Evolutionary conservation across 2,329 filamentous ascomycete genomes (phyloP), one percentile per base, ranked within the genome.

Genomic region (Trichoderma guizhouense): DNA sequence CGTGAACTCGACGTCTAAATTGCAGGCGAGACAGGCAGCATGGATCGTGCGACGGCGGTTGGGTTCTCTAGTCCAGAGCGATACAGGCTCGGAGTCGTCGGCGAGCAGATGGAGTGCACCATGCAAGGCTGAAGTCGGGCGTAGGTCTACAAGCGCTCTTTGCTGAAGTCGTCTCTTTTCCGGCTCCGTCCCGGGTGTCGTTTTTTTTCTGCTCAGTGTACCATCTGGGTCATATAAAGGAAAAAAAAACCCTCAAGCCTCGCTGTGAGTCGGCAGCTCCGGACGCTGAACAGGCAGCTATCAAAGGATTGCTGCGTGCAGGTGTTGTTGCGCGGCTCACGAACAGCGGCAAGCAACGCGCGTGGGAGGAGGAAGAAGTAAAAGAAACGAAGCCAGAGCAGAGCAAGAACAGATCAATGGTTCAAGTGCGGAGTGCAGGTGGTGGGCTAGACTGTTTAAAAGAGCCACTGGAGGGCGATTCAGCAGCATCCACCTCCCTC

Each of bases 401-500:
- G 24, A 63, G 24, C 18, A 43, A 60, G 18, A 58, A 57, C 28
- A 60, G 34, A 60, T 57, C 64, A 61, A 69, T 69, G 55, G 68
- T 26, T 62, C 61, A 34, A 58, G 39, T 72, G 70, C 70, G 70
- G 70, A 72, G 70, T 68, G 70, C 70, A 72, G 70, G 70, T 72
- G 70, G 70, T 68, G 70, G 63, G 57, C 55, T 58, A 39, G 36
- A 14, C 36, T 39, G 36, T 39, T 39, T 39, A 39, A 39, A 39
- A 39, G 36, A 39, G 12, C 36, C 14, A 39, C 36, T 39, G 36
- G 36, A 39, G 36, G 36, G 36, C 36, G 36, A 39, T 39, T 39
- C 36, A 39, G 36, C 36, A 39, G 36, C 36, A 39, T 39, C 36
- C 36, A 39, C 36, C 69, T 28, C 32, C 34, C 51, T 68, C 61